Base-by-base conservation (phyloP, 2,329 filamentous ascomycete species). In the Colletotrichum neosansevieriae region DNA sequence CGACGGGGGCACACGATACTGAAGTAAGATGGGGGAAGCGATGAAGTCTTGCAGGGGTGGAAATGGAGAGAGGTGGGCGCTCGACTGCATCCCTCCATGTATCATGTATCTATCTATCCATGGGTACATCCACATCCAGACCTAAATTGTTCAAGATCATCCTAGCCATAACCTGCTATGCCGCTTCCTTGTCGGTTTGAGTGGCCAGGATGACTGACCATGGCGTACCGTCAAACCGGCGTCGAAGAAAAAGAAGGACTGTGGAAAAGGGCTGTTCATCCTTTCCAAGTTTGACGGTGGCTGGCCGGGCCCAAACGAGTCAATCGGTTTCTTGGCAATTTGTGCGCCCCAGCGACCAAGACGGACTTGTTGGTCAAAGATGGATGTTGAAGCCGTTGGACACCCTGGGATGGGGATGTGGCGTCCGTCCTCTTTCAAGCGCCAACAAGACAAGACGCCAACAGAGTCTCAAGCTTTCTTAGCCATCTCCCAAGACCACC, bases 381-480 rank as follows among this genome's bases (percentile, higher is more conserved):
- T 9, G 45, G 34, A 21, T 36, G 40, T 44, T 21, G 36, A 34
- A 47, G 3, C 24, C 29, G 58, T 51, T 63, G 64, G 38, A 38
- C 49, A 47, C 50, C 54, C 34, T 13, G 17, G 19, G 38, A 34
- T 13, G 17, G 19, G 38, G 42, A 13, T 7, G 58, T 58, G 47
- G 47, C 60, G 53, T 53, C 21, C n/a, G 21, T 40, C 29, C 32
- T 45, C 29, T 40, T 45, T 19, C 19, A 34, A 49, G 61, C 32
- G 6, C 24, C 34, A 40, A 7, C 65, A 65, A 45, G 53, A 7
- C 65, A 65, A 45, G 53, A 40, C 24, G n/a, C 29, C 49, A 13
- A 29, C 24, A 45, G 53, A 47, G 29, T 44, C 51, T 12, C 38
- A 67, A 67, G 64, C 59, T 58, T 68, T 54, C 57, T 38, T 47